Conservation (phyloP, 805 yeast species). For the Ogataea henricii region DNA sequence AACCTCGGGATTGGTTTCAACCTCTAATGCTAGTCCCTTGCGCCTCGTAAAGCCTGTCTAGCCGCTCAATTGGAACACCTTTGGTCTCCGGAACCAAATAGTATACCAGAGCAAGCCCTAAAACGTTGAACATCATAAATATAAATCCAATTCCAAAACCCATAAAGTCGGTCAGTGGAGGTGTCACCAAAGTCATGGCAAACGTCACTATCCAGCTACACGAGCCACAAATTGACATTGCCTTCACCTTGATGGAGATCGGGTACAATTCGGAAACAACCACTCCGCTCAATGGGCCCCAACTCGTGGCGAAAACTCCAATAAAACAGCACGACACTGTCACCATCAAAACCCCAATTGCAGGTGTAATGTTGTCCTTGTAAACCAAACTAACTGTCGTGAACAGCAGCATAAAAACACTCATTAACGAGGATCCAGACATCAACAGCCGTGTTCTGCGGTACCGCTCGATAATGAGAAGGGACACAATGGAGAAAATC, state of each 20-base stretch:
- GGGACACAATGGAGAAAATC: slow-evolving; percentile 50
- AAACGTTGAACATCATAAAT: slow-evolving; percentile 34
- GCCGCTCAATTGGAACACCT: slow-evolving; percentile 20
- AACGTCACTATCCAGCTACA: slow-evolving; percentile 67
- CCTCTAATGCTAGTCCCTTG: neutral
- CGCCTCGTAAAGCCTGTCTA: slow-evolving; percentile 28
- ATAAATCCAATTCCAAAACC: slow-evolving; percentile 71
- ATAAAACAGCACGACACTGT: slow-evolving; percentile 60
- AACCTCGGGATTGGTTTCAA: neutral
- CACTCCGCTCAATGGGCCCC: slow-evolving; percentile 75
- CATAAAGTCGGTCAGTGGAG: slow-evolving; percentile 60
- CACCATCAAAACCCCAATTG: slow-evolving; percentile 56
- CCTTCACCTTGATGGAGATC: slow-evolving; percentile 55
- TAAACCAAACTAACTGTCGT: slow-evolving; percentile 55
- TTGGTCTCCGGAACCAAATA: slow-evolving; percentile 38
- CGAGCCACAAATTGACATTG: slow-evolving; percentile 57
- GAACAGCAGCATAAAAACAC: slow-evolving; percentile 54
- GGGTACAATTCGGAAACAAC: slow-evolving; percentile 70
- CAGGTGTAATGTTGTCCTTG: slow-evolving; percentile 34
- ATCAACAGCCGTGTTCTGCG: slow-evolving; percentile 51
- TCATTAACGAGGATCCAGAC: slow-evolving; percentile 51
- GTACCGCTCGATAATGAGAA: slow-evolving; percentile 47
- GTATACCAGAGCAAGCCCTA: slow-evolving; percentile 28
- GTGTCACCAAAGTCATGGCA: slow-evolving; percentile 66
- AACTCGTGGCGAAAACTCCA: slow-evolving; percentile 64